Evolutionary conservation across 192 early-diverging fungal species (phyloP).

Genomic region (Helicostylum pulchrum): DNA sequence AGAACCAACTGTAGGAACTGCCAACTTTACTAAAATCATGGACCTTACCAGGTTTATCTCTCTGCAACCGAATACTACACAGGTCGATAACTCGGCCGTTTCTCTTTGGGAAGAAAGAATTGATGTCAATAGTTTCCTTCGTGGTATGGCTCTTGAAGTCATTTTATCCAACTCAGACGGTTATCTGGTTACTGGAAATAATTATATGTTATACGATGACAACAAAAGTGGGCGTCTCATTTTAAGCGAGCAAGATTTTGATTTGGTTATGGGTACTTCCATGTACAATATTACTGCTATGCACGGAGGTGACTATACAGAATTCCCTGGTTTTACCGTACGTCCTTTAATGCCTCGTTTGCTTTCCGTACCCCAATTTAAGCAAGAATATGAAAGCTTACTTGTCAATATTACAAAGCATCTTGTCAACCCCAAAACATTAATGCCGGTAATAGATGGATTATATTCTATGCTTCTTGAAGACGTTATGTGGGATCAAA

Average conservation of each 20-base stretch:
- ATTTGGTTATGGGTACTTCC: neutral
- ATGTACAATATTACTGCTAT: neutral
- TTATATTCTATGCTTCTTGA: neutral
- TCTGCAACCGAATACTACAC: neutral
- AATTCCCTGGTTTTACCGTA: neutral
- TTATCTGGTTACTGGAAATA: slow-evolving; percentile 11
- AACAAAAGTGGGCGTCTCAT: slow-evolving; percentile 1
- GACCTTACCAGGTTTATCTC: slow-evolving; percentile 3
- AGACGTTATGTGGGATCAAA: slow-evolving; percentile 13
- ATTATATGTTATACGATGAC: slow-evolving; percentile 23
- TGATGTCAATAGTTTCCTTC: slow-evolving; percentile 13
- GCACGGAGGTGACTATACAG: neutral
- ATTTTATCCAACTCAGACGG: slow-evolving; percentile 2
- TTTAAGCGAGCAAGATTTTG: slow-evolving; percentile 9
- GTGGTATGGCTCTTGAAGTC: slow-evolving; percentile 27
- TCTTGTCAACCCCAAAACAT: neutral
- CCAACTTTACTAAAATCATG: slow-evolving; percentile 1
- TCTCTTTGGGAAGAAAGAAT: slow-evolving; percentile 10
- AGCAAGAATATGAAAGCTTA: neutral
- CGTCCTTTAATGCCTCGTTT: slow-evolving; percentile 6
- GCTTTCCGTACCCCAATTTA: slow-evolving; percentile 4
- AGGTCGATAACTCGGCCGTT: neutral
- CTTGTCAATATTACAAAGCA: neutral
- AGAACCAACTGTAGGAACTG: neutral
- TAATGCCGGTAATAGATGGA: neutral